Conservation (phyloP, 75 land plant species). For the Cryptomeria japonica region DNA sequence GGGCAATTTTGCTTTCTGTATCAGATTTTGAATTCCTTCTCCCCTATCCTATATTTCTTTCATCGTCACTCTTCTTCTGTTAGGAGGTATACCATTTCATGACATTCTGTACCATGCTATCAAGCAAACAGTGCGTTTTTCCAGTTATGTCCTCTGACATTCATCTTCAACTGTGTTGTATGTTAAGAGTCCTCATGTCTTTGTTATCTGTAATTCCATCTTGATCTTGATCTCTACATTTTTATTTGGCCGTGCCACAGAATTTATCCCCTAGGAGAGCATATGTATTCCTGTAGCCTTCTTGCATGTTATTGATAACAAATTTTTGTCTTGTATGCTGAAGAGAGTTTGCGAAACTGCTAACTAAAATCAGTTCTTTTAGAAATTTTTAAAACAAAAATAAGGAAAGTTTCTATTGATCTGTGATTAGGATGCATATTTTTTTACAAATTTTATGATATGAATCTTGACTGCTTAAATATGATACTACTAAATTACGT, state of each 20-base stretch:
- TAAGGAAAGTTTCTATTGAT: too few relatives aligned
- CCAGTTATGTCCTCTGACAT: neutral
- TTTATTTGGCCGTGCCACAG: neutral
- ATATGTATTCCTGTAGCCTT: neutral
- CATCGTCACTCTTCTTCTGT: neutral
- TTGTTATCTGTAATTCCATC: neutral
- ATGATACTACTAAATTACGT: too few relatives aligned
- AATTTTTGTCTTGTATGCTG: neutral
- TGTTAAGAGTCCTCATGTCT: too few relatives aligned
- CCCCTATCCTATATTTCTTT: neutral
- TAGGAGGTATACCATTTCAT: neutral
- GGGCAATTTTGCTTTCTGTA: neutral
- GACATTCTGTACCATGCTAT: too few relatives aligned
- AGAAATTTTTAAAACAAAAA: too few relatives aligned
- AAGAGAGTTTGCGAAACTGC: too few relatives aligned
- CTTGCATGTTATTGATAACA: too few relatives aligned
- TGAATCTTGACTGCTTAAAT: too few relatives aligned
- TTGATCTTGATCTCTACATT: neutral
- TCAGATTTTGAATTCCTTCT: neutral
- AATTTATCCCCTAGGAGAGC: neutral
- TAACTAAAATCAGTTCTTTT: too few relatives aligned
- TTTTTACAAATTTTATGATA: too few relatives aligned
- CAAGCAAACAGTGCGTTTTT: neutral
- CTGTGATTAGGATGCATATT: too few relatives aligned
- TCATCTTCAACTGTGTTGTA: neutral